phyloP scores from a whole-genome alignment of 2,329 filamentous ascomycete genomes.

The Colletotrichum gloeosporioides region DNA sequence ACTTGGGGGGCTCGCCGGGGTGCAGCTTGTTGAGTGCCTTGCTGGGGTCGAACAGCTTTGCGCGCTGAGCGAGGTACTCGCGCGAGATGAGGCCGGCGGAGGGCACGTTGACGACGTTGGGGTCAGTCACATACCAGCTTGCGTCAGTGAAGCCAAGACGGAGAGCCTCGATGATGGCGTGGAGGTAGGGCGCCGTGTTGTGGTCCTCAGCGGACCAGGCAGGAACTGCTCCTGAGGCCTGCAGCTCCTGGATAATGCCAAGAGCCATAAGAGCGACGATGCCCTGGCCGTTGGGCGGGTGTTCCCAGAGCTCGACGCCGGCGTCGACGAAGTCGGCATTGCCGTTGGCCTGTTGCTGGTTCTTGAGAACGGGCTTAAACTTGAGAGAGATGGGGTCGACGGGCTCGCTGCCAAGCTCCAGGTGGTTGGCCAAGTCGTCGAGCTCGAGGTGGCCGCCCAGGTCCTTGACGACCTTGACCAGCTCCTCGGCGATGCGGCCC shows the following conservation, averaged over 20 bases:
- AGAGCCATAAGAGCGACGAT: constrained; percentile 94
- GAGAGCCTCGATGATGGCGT: constrained; percentile 86
- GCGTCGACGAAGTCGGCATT: constrained; percentile 40
- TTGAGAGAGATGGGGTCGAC: constrained; percentile 84
- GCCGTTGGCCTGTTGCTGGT: not conserved
- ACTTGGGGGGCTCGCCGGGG: constrained; percentile 65
- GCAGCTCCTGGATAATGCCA: constrained; percentile 87
- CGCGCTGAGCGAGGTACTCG: constrained; percentile 77
- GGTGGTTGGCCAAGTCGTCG: constrained; percentile 81
- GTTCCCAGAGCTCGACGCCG: constrained; percentile 86
- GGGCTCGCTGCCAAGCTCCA: constrained; percentile 71
- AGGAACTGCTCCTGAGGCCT: constrained; percentile 76
- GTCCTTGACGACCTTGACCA: constrained; percentile 78
- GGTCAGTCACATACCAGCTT: constrained; percentile 89
- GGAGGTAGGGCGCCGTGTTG: constrained; percentile 82
- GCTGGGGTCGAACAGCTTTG: constrained; percentile 60
- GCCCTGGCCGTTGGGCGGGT: constrained; percentile 95
- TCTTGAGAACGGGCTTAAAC: constrained; percentile 52
- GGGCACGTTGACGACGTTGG: constrained; percentile 74
- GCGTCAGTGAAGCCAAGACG: constrained; percentile 91
- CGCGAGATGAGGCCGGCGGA: constrained; percentile 71
- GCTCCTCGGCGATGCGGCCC: constrained; percentile 79
- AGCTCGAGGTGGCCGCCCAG: constrained; percentile 80
- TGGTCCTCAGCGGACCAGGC: constrained; percentile 74
- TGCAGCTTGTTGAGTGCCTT: constrained; percentile 66